Evolutionary conservation across 495 filamentous ascomycete species (phyloP), one percentile per base, ranked within the genome.

Genomic region (Penicillium paxilli): DNA sequence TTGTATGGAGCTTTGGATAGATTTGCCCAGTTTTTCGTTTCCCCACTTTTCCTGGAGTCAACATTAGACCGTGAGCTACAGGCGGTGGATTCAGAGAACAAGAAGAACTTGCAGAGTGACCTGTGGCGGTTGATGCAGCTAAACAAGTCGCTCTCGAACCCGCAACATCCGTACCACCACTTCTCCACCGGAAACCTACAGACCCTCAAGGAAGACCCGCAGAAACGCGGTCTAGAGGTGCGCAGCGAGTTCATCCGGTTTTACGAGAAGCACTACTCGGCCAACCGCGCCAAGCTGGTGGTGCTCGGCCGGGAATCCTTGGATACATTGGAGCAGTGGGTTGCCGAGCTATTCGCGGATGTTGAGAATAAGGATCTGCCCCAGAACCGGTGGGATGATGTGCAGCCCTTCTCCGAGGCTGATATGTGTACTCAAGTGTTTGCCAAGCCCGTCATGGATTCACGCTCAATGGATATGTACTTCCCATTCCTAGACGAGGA

Each of bases 81-180:
- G 54, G 94, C 94, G 17, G 94, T 99, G 17, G 94, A 99, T 72
- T 98, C 94, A 0, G 94, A 99, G 67, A 96, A 98, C 73, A 99
- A 99, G 80, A 98, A 99, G 79, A 99, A 99, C 58, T 81, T 99
- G 21, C 94, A 99, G 74, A 96, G 83, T 70, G 94, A 99, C 67
- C 76, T 83, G 53, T 99, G 95, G 95, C 87, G 94, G 19, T 71
- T 96, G 53, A 85, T 92, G 70, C 94, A 99, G 67, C 80, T 99
- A 25, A 89, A 89, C 64, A 97, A 96, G 71, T 87, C 90, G 1
- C 74, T 95, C 10, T 92, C 93, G 21, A 99, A 93, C 70, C 84
- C 88, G 4, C 85, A 86, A 33, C 95, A 98, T 64, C 94, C 94
- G n/a, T 96, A 89, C 64, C 88, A 88, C 67, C 89, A 96, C 65